Evolutionary conservation across 2,329 filamentous ascomycete species (phyloP).

Genomic region (Fusarium xyrophilum): DNA sequence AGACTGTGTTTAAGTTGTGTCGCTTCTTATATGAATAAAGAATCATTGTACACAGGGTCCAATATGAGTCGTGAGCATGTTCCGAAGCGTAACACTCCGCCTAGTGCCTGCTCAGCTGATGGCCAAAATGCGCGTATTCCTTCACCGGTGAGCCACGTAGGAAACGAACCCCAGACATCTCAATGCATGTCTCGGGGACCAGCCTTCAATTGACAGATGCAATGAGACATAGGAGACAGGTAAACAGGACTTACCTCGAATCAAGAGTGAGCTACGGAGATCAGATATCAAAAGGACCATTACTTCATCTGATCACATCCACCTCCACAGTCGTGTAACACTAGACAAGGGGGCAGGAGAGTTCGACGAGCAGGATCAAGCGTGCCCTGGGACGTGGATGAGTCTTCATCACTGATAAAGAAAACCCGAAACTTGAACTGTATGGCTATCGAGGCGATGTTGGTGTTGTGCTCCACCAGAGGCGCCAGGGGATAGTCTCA

Average conservation of each 20-base stretch:
- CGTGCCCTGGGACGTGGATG: conserved; percentile 13
- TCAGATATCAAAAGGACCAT: conserved; percentile 9
- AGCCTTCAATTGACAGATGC: conserved; percentile 21
- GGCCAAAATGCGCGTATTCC: background rate
- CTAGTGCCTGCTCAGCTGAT: conserved; percentile 10
- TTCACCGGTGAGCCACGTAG: conserved; percentile 23
- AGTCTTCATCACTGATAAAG: background rate
- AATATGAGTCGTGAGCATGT: background rate
- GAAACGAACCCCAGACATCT: conserved; percentile 6
- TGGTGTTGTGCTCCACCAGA: background rate
- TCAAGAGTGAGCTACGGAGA: conserved; percentile 4
- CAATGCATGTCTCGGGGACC: conserved; percentile 27
- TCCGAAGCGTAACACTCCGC: background rate
- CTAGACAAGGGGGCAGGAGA: conserved; percentile 6
- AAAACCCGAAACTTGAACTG: background rate
- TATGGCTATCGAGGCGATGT: conserved; percentile 3
- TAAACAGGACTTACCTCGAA: background rate
- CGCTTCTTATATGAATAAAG: conserved; percentile 8
- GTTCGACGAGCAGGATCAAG: conserved; percentile 2
- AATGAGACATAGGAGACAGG: background rate
- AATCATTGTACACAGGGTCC: background rate
- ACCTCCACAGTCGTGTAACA: conserved; percentile 15
- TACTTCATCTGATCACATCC: conserved; percentile 3
- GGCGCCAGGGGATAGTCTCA: background rate
- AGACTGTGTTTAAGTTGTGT: conserved; percentile 8